phyloP scores from a whole-genome alignment of 495 filamentous ascomycete species.

The Daldinia grandis region DNA sequence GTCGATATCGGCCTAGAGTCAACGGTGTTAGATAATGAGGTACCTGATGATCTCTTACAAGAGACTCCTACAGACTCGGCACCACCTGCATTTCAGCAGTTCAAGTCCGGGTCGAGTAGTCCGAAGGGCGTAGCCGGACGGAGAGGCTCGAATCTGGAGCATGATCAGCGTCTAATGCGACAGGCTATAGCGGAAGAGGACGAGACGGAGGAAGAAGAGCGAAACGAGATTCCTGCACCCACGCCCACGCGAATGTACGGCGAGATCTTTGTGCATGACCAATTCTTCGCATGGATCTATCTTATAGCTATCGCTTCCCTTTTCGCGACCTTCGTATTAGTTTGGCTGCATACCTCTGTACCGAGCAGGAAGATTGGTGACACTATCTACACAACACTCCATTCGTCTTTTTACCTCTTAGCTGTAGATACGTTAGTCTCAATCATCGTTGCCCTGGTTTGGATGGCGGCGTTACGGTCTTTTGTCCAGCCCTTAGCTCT shows the following conservation, averaged over 20 bases:
- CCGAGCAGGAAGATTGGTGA: constrained; percentile 76
- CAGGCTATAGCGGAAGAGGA: constrained; percentile 46
- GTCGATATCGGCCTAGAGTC: constrained; percentile 89
- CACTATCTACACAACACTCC: constrained; percentile 91
- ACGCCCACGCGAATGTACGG: constrained; percentile 48
- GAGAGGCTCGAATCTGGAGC: constrained; percentile 42
- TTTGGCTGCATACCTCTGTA: constrained; percentile 83
- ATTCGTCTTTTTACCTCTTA: constrained; percentile 85
- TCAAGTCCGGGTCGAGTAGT: constrained; percentile 54
- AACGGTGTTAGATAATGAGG: constrained; percentile 63
- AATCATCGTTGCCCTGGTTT: constrained; percentile 83
- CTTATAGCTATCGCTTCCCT: constrained; percentile 83
- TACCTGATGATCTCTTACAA: constrained; percentile 66
- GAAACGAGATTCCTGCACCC: constrained; percentile 34
- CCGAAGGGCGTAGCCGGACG: constrained; percentile 32
- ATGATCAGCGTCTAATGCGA: constrained; percentile 45
- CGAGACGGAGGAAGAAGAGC: constrained; percentile 41
- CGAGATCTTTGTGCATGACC: constrained; percentile 72
- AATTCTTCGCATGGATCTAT: constrained; percentile 91
- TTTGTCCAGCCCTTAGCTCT: constrained; percentile 84
- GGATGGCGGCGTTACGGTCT: constrained; percentile 86
- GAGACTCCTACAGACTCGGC: constrained; percentile 69
- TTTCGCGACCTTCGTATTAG: constrained; percentile 85
- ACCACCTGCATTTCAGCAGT: constrained; percentile 88
- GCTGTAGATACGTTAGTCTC: constrained; percentile 92